phyloP scores from a whole-genome alignment of 257 asterid genomes.

The Solanum peruvianum region DNA sequence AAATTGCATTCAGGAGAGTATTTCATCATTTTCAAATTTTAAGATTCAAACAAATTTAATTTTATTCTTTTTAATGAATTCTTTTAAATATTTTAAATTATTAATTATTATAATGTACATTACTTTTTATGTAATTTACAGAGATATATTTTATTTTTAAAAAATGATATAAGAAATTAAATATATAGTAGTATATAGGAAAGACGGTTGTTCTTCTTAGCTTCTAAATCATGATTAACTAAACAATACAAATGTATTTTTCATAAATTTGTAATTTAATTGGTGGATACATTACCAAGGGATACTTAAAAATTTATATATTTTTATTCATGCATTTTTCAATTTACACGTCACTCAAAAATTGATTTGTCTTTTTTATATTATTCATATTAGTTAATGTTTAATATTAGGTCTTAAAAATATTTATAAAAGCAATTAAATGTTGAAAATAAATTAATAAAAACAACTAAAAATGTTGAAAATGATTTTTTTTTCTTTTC shows the following conservation, averaged over 20 bases:
- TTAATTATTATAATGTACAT: no score
- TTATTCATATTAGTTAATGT: no score
- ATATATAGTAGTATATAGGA: background rate
- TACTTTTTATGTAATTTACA: no score
- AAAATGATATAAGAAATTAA: background rate
- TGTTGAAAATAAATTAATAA: background rate
- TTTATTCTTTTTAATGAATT: no score
- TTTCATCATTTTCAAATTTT: no score
- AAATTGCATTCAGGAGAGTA: no score
- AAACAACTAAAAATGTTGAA: no score
- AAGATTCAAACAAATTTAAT: accelerated
- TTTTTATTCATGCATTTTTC: background rate
- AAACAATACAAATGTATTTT: background rate
- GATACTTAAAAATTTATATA: background rate
- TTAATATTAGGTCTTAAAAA: no score
- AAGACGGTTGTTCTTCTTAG: background rate
- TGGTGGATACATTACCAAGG: background rate
- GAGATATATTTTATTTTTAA: background rate
- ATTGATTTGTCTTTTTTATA: no score
- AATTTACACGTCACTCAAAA: background rate
- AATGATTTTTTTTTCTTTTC: no score
- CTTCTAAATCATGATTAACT: background rate
- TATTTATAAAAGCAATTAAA: no score
- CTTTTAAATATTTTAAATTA: no score
- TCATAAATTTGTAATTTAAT: background rate